A percentile compares a stretch with the other conserved stretches of the same genome.
These are phyloP conservation scores for Syzygium aromaticum DNA, from an alignment of 345 rosid genomes.

Conservation along the genomic window DNA sequence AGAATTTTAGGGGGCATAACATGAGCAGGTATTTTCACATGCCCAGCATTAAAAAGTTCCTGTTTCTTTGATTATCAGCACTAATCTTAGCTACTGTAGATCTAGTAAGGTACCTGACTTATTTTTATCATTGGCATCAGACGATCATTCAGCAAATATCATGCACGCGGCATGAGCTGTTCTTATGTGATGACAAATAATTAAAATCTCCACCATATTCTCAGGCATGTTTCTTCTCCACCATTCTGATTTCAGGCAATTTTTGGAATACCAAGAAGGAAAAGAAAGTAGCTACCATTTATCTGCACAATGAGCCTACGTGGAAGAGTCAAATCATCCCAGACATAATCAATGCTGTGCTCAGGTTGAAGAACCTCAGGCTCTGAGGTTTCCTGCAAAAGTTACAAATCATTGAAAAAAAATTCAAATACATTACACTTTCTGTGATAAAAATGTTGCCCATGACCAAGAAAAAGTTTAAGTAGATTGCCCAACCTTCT, in stretches of 20 bases:
- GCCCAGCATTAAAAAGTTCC: not conserved
- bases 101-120: not conserved
- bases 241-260: not conserved
- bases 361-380: slow-evolving; percentile 72
- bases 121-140: not conserved
- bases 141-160: not conserved
- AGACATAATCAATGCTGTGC: slow-evolving; percentile 56
- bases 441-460: not conserved
- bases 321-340: slow-evolving; percentile 93
- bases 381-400: slow-evolving; percentile 69
- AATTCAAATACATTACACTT: not conserved
- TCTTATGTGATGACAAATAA: not conserved
- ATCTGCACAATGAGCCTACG: slow-evolving; percentile 69
- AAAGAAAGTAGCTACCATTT: slow-evolving; percentile 36
- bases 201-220: not conserved
- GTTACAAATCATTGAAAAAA: not conserved
- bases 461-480: slow-evolving; percentile 7
- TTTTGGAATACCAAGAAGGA: not conserved
- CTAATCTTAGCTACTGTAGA: not conserved
- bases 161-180: not conserved
- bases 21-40: not conserved
- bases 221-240: not conserved
- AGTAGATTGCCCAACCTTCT: slow-evolving; percentile 55
- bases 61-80: not conserved
- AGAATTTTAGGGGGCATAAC: not conserved